These are phyloP conservation scores for Lactarius vividus DNA, from an alignment of 768 basidiomycete species.

Conservation along the genomic window DNA sequence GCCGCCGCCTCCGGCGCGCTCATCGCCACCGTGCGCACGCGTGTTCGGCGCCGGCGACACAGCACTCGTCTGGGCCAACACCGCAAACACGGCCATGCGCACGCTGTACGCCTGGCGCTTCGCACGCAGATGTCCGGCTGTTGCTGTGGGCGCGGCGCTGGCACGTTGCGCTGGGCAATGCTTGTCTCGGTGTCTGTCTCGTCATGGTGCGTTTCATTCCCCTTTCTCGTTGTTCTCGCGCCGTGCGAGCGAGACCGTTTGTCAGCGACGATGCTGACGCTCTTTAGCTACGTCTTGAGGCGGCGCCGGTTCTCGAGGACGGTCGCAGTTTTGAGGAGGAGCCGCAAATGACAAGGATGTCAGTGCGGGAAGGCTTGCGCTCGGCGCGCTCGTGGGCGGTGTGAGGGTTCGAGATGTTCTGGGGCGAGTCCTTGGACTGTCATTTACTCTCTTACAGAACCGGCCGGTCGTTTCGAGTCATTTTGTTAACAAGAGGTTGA, in stretches of 20 bases:
- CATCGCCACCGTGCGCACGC: slow-evolving; percentile 50
- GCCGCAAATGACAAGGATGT: background rate
- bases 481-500: no score
- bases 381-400: no score
- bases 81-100: slow-evolving; percentile 59
- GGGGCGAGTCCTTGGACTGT: no score
- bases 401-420: no score
- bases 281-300: background rate
- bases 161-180: slow-evolving; percentile 32
- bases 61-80: slow-evolving; percentile 75
- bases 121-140: slow-evolving; percentile 30
- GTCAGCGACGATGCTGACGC: background rate
- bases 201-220: background rate
- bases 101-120: slow-evolving; percentile 61
- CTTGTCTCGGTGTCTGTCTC: slow-evolving; percentile 24
- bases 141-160: slow-evolving; percentile 30
- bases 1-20: slow-evolving; percentile 70
- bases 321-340: background rate
- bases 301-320: background rate
- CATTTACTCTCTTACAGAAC: no score
- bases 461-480: no score
- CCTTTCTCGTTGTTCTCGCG: background rate
- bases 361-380: no score
- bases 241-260: background rate
- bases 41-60: slow-evolving; percentile 54